Evolutionary conservation across 2,329 filamentous ascomycete species (phyloP).

Genomic region (Mycogone perniciosa): DNA sequence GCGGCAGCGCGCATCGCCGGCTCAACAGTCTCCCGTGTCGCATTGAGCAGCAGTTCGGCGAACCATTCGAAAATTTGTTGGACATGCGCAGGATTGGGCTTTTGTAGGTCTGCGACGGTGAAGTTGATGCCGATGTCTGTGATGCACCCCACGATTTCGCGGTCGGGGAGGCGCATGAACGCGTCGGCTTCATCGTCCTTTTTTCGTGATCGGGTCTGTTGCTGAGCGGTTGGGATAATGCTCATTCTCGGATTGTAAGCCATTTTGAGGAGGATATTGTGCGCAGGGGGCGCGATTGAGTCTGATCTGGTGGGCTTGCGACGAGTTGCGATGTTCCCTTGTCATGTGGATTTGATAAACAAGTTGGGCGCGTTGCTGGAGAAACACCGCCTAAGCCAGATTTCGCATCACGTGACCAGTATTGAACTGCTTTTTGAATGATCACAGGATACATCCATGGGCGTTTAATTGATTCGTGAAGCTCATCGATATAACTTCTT

Average conservation of each 20-base stretch:
- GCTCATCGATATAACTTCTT: too few relatives aligned
- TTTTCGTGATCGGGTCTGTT: slow-evolving; percentile 47
- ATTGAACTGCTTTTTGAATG: neutral
- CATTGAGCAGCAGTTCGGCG: slow-evolving; percentile 87
- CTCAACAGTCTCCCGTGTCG: slow-evolving; percentile 86
- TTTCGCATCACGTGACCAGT: neutral
- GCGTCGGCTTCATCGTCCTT: slow-evolving; percentile 55
- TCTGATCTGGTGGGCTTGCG: neutral
- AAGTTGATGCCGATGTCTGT: slow-evolving; percentile 93
- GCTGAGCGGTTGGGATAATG: slow-evolving; percentile 48
- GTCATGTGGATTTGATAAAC: slow-evolving; percentile 1
- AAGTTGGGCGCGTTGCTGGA: slow-evolving; percentile 11
- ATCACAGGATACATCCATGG: neutral
- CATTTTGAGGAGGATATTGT: slow-evolving; percentile 33
- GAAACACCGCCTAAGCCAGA: slow-evolving; percentile 1
- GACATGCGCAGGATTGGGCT: slow-evolving; percentile 88
- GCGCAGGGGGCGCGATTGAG: slow-evolving; percentile 2
- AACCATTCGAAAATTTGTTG: slow-evolving; percentile 99
- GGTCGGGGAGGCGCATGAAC: slow-evolving; percentile 55
- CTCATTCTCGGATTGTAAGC: slow-evolving; percentile 55
- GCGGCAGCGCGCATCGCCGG: slow-evolving; percentile 91
- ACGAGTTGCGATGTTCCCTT: neutral
- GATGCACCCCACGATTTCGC: slow-evolving; percentile 93
- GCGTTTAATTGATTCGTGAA: too few relatives aligned
- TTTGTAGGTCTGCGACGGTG: slow-evolving; percentile 77